These are phyloP conservation scores for Baorangia bicolor DNA, from an alignment of 768 basidiomycete species.

Conservation along the genomic window DNA sequence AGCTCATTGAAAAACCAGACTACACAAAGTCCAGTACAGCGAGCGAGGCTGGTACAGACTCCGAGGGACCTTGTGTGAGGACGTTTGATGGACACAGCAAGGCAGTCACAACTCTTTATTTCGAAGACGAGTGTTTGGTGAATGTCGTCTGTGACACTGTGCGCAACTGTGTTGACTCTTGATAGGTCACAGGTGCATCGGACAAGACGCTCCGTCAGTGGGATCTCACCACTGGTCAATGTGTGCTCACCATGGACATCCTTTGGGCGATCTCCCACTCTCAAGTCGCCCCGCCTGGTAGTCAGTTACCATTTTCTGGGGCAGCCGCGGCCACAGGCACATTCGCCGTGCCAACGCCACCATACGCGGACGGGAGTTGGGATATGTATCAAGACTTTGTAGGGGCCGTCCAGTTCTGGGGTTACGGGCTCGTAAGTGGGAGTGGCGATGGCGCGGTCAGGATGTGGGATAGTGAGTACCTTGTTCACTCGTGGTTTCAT, in stretches of 20 bases:
- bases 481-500: neutral
- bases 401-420: slow-evolving; percentile 98
- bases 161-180: slow-evolving; percentile 15
- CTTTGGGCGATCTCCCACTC: slow-evolving; percentile 98
- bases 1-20: slow-evolving; percentile 39
- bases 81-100: slow-evolving; percentile 90
- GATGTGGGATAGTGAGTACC: slow-evolving; percentile 96
- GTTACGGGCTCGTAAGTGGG: slow-evolving; percentile 94
- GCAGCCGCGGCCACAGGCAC: slow-evolving; percentile 54
- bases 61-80: slow-evolving; percentile 55
- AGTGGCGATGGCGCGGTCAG: slow-evolving; percentile 96
- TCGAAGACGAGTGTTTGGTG: slow-evolving; percentile 92
- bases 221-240: slow-evolving; percentile 97
- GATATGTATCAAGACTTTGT: slow-evolving; percentile 98
- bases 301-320: slow-evolving; percentile 48
- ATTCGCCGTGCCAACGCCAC: slow-evolving; percentile 83
- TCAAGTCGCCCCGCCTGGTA: slow-evolving; percentile 43
- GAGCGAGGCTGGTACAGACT: slow-evolving; percentile 45
- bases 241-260: slow-evolving; percentile 99
- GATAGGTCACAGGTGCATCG: slow-evolving; percentile 91
- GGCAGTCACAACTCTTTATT: slow-evolving; percentile 90
- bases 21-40: slow-evolving; percentile 40
- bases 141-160: slow-evolving; percentile 24
- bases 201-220: slow-evolving; percentile 99
- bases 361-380: slow-evolving; percentile 87